phyloP scores from a whole-genome alignment of 345 rosid genomes.

The Hypericum androsaemum region DNA sequence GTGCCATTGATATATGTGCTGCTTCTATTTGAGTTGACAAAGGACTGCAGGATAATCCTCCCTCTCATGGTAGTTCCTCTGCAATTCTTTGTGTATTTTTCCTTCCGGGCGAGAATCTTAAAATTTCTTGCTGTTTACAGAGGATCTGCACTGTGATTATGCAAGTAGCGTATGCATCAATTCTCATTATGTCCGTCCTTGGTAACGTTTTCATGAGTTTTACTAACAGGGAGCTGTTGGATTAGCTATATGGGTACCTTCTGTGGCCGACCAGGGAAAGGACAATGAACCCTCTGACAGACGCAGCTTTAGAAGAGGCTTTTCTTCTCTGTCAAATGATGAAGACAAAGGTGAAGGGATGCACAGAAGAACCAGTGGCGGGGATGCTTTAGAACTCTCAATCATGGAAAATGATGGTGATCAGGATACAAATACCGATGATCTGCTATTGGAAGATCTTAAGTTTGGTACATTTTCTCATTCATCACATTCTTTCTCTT shows the following conservation, averaged over 20 bases:
- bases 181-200: too few species aligned
- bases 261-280: conserved; percentile 75
- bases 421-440: conserved; percentile 46
- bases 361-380: conserved; percentile 34
- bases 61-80: conserved; percentile 76
- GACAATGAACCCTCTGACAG: conserved; percentile 55
- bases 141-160: too few species aligned
- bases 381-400: conserved; percentile 54
- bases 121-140: too few species aligned
- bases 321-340: conserved; percentile 48
- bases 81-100: conserved; percentile 8
- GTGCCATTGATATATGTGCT: conserved; percentile 94
- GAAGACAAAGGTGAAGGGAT: conserved; percentile 40
- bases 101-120: too few species aligned
- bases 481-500: too few species aligned
- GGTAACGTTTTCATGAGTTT: conserved; percentile 9
- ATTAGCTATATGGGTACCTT: conserved; percentile 98
- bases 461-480: conserved; percentile 30
- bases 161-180: too few species aligned
- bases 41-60: conserved; percentile 91
- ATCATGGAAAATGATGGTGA: conserved; percentile 40
- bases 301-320: conserved; percentile 48
- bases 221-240: conserved; percentile 86
- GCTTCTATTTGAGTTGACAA: conserved; percentile 86
- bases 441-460: conserved; percentile 59